Evolutionary conservation across 106 monocot species (phyloP), one percentile per base, ranked within the genome.

Genomic region (Dioscorea zingiberensis): DNA sequence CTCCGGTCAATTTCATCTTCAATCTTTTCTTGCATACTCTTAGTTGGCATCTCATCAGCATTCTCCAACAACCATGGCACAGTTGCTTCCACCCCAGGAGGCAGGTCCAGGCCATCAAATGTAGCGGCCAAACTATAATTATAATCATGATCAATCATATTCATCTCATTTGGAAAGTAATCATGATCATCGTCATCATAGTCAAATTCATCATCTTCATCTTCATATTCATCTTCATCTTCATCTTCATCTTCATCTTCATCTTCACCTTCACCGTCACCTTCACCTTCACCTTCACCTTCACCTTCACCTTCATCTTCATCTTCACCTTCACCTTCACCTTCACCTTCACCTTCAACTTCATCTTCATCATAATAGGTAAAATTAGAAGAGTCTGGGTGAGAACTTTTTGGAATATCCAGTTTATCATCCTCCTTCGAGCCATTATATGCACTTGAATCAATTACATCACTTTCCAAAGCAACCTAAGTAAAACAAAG

Each of bases 71-170:
- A 48, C 93, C 86, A 86, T 58, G 83, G 78, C n/a, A 81, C 65
- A 63, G 70, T 44, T 44, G 82, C 80, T 71, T 86, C 83, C 48
- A 81, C 78, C 16, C 78, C 88, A 51, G 85, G 62, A 48, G 85
- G 91, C 24, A 87, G 67, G 54, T 74, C 78, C 60, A 88, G 53
- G 48, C 66, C 65, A 74, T 89, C 80, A 64, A 93, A 93, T 59
- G 88, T 80, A 22, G 75, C 65, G 75, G 76, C 60, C 77, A 79
- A 68, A 24, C 21, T 48, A 44, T 69, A 64, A 62, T 70, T 67
- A n/a, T 25, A 32, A 48, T 78, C 78, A 57, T 44, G 32, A 0
- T 65, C 70, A 44, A 63, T 62, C 13, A 65, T 54, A 14, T 77
- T 68, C 13, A 44, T 17, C 25, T 78, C 81, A 64, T 69, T 62